These are phyloP conservation scores for Pilaira anomala DNA, from an alignment of 192 early-diverging fungal genomes.

Conservation along the genomic window DNA sequence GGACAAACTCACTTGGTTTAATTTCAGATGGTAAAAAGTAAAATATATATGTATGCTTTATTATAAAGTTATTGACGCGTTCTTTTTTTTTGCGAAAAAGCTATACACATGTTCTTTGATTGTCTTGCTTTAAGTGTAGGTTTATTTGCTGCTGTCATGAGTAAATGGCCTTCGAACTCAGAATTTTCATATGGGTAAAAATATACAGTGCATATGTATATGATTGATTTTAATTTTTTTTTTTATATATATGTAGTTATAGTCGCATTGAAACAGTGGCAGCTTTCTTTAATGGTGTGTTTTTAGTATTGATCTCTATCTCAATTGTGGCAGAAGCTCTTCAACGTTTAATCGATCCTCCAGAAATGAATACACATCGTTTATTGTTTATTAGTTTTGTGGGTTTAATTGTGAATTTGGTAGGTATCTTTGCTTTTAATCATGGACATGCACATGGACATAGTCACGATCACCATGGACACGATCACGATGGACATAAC, in stretches of 20 bases:
- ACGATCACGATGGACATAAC: conserved; percentile 59
- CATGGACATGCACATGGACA: conserved; percentile 70
- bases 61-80: not conserved
- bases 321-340: conserved; percentile 91
- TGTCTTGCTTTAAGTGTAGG: conserved; percentile 87
- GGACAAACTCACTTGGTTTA: conserved; percentile 83
- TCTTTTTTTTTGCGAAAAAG: conserved; percentile 41
- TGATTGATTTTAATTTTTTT: not conserved
- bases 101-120: conserved; percentile 98
- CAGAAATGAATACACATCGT: conserved; percentile 82
- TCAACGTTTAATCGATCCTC: conserved; percentile 79
- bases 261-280: conserved; percentile 89
- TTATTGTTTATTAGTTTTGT: conserved; percentile 85
- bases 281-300: conserved; percentile 93
- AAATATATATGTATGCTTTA: not conserved
- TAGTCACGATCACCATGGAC: conserved; percentile 55
- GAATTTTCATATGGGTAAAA: conserved; percentile 71
- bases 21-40: conserved; percentile 75
- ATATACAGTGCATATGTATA: not conserved
- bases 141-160: conserved; percentile 83
- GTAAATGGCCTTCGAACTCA: conserved; percentile 83
- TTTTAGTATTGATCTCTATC: conserved; percentile 84
- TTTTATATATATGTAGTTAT: conserved; percentile 52
- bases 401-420: conserved; percentile 88
- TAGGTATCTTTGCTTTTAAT: conserved; percentile 92